Conservation (phyloP, 2,329 filamentous ascomycete species). For the Colletotrichum kahawae region DNA sequence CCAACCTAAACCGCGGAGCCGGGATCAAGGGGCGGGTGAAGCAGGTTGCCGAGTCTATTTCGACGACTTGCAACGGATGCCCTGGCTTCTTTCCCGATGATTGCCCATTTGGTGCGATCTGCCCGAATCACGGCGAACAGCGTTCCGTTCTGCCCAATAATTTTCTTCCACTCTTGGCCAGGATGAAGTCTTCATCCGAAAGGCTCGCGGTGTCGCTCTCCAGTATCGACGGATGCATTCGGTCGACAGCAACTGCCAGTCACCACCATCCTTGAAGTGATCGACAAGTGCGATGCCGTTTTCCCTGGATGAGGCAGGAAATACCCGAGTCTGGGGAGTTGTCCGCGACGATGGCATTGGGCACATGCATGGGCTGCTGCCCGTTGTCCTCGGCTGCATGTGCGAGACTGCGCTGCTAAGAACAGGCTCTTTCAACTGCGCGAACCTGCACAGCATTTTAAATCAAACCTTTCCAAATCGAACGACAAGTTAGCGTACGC, state of each 20-base stretch:
- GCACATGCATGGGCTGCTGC: not conserved
- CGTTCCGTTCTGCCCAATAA: not conserved
- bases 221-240: not conserved
- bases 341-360: not conserved
- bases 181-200: not conserved
- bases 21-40: conserved; percentile 18
- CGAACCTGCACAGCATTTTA: not conserved
- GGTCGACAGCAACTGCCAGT: not conserved
- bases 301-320: not conserved
- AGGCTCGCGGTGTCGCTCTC: not conserved
- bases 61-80: conserved; percentile 18
- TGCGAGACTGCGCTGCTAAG: not conserved
- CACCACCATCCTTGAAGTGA: not conserved
- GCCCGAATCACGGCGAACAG: not conserved
- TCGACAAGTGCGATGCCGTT: not conserved
- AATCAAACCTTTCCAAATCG: not conserved
- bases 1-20: conserved; percentile 22
- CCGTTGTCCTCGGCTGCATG: conserved; percentile 1
- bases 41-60: conserved; percentile 21
- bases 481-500: not conserved
- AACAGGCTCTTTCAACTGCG: not conserved
- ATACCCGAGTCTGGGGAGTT: not conserved
- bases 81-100: not conserved
- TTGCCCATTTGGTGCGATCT: not conserved
- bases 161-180: not conserved